A percentile compares a stretch with the other conserved stretches of the same genome.
phyloP scores from a whole-genome alignment of 2,329 filamentous ascomycete genomes.

The Harringtonia lauricola region DNA sequence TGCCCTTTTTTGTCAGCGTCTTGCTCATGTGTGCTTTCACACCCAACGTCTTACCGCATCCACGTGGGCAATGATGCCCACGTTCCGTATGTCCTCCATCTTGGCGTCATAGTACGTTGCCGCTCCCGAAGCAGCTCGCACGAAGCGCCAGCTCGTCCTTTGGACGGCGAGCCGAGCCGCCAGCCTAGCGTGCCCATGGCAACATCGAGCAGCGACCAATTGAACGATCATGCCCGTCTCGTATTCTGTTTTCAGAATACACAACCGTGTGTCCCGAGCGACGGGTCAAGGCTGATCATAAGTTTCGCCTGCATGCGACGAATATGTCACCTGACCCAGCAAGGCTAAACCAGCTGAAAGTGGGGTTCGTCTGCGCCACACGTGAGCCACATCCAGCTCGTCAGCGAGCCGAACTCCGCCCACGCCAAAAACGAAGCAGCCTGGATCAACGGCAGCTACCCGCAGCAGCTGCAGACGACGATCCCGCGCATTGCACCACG shows the following conservation, averaged over 20 bases:
- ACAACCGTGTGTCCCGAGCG: too few relatives aligned
- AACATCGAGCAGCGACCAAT: conserved; percentile 1
- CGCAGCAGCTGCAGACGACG: background rate
- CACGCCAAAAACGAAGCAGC: background rate
- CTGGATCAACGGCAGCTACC: background rate
- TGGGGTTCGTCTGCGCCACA: background rate
- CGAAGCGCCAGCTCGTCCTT: background rate
- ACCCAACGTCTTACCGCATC: conserved; percentile 53
- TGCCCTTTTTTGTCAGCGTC: conserved; percentile 43
- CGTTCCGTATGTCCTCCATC: conserved; percentile 69
- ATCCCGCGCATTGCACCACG: background rate
- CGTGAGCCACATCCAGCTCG: background rate
- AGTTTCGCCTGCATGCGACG: too few relatives aligned
- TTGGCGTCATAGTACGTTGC: conserved; percentile 21
- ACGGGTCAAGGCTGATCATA: too few relatives aligned
- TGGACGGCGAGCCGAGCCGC: background rate
- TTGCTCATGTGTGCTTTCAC: background rate
- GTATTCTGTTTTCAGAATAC: background rate
- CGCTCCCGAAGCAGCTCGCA: background rate
- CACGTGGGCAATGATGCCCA: conserved; percentile 97
- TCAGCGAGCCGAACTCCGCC: background rate
- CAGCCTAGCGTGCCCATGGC: background rate
- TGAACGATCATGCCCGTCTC: conserved; percentile 5
- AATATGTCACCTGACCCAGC: too few relatives aligned
- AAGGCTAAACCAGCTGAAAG: background rate